phyloP scores from a whole-genome alignment of 805 yeast genomes.

The Hanseniaspora jakobsenii region DNA sequence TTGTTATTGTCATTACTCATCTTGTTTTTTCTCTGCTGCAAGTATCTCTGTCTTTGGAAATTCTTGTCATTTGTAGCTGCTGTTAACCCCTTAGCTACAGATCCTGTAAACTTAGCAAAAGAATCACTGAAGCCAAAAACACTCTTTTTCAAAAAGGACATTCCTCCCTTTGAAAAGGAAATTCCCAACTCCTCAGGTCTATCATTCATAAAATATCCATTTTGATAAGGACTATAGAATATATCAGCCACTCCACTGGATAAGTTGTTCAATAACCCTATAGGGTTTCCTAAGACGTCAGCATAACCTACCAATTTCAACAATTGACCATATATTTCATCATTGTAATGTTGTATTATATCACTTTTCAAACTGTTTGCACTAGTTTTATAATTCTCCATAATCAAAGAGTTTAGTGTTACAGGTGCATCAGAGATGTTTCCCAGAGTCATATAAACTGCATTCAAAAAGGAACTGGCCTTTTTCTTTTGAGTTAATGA shows the following conservation, averaged over 20 bases:
- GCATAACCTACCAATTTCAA: slow-evolving; percentile 93
- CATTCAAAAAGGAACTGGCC: slow-evolving; percentile 59
- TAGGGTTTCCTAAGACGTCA: slow-evolving; percentile 92
- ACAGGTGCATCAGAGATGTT: slow-evolving; percentile 96
- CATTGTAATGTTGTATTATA: slow-evolving; percentile 75
- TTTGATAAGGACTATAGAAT: slow-evolving; percentile 89
- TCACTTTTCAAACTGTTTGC: slow-evolving; percentile 57
- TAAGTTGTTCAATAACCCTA: slow-evolving; percentile 83
- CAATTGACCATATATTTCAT: slow-evolving; percentile 80
- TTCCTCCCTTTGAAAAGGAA: slow-evolving; percentile 89
- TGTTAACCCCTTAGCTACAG: slow-evolving; percentile 85
- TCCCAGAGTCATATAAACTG: slow-evolving; percentile 92
- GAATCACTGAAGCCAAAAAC: slow-evolving; percentile 93
- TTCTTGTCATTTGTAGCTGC: slow-evolving; percentile 77
- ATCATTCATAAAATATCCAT: slow-evolving; percentile 82
- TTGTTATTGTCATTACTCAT: slow-evolving; percentile 78
- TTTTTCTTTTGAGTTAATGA: slow-evolving; percentile 18
- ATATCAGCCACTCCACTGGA: slow-evolving; percentile 94
- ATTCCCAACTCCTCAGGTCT: slow-evolving; percentile 93
- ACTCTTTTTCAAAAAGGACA: slow-evolving; percentile 85
- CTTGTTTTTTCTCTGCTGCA: slow-evolving; percentile 60
- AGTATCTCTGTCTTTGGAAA: slow-evolving; percentile 71
- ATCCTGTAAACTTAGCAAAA: slow-evolving; percentile 82
- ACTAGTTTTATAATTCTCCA: slow-evolving; percentile 85
- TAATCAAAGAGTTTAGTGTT: slow-evolving; percentile 67